Evolutionary conservation across 1,284 basidiomycete species (phyloP), one percentile per base, ranked within the genome.

Genomic region (Moesziomyces sp.): DNA sequence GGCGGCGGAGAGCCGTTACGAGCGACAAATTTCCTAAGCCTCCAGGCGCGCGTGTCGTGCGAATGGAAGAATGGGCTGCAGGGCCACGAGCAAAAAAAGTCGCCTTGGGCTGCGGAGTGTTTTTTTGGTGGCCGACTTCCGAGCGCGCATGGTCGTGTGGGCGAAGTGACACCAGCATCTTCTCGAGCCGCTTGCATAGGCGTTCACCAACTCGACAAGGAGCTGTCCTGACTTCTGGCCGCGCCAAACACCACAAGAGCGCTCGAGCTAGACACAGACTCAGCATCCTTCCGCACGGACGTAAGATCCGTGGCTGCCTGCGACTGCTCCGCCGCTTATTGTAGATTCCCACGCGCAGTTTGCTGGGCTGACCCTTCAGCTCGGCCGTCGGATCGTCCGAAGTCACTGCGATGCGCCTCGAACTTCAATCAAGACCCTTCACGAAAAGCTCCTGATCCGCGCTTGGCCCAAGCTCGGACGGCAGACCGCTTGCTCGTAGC

Each of bases 31-130:
- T 18, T 18, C 38, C 14, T 53, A 34, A 46, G 7, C 19, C 38
- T 46, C 14, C 21, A 30, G 21, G 21, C 11, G 21, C 21, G 42
- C 21, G 34, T 59, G 44, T 58, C 66, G 66, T 63, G 66, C 66
- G 66, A 53, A 46, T 63, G 42, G 66, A 69, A 69, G 66, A 69
- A 63, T 10, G 18, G 44, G 45, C 34, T 19, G 19, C 46, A 44
- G 40, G 38, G 18, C 46, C 28, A 42, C 28, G 40, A 50, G n/a
- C n/a, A 57, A 51, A 58, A 58, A 52, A 35, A 16, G 9, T 24
- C 19, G 47, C 28, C 40, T 24, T 18, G 30, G 35, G n/a, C 38
- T 7, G 6, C 13, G 38, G 14, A 14, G 18, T 40, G 38, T 8
- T 40, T 40, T 40, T 40, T 40, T 40, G 14, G 38, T 18, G 38